phyloP scores from a whole-genome alignment of 805 yeast genomes.

The Komagataella mondaviorum region DNA sequence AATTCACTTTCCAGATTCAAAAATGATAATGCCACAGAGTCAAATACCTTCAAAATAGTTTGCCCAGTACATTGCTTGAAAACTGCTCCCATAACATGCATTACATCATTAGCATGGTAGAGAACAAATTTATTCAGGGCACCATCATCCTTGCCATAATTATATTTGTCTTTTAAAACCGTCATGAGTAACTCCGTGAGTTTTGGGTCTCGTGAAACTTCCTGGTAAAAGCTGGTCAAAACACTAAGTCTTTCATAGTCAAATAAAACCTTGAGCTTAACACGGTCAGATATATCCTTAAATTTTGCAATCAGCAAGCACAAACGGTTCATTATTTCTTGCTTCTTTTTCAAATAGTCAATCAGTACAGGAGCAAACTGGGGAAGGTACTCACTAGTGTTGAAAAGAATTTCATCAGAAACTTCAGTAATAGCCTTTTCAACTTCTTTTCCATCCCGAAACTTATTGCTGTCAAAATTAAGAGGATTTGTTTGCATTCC shows the following conservation, averaged over 20 bases:
- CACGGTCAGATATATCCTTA: neutral
- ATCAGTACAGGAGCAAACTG: conserved; percentile 33
- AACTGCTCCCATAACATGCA: neutral
- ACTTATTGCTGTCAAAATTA: neutral
- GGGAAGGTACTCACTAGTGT: conserved; percentile 45
- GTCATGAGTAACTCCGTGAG: neutral
- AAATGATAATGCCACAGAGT: neutral
- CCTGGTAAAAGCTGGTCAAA: neutral
- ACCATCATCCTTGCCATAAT: neutral
- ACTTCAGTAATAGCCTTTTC: conserved; percentile 38
- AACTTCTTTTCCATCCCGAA: conserved; percentile 17
- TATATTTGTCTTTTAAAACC: neutral
- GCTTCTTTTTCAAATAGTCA: conserved; percentile 38
- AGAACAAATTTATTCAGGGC: neutral
- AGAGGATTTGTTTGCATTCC: conserved; percentile 7
- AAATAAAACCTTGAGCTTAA: neutral
- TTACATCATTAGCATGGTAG: neutral
- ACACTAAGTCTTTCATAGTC: neutral
- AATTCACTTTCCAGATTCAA: neutral
- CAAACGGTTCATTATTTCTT: conserved; percentile 12
- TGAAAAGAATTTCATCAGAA: conserved; percentile 39
- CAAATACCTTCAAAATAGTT: neutral
- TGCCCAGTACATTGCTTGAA: neutral
- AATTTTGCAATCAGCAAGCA: conserved; percentile 11
- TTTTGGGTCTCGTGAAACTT: neutral